Percentiles rank a stretch among this genome's conserved stretches.
Evolutionary conservation across 345 rosid genomes (phyloP).

Genomic region (Eucalyptus marginata): DNA sequence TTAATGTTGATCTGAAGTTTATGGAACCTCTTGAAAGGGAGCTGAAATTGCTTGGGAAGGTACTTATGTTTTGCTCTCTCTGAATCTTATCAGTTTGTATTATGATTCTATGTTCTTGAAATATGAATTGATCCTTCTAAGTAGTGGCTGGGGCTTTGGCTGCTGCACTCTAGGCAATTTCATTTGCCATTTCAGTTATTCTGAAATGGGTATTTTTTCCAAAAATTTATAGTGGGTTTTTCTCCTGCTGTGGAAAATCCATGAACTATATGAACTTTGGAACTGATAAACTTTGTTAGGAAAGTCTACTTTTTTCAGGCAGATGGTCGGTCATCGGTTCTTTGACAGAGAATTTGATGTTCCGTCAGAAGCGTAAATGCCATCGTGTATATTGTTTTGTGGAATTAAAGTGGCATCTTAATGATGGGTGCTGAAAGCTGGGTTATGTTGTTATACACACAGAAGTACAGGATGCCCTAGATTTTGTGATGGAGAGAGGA

Average conservation of each 20-base stretch:
- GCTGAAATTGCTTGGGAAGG: constrained; percentile 76
- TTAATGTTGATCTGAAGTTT: constrained; percentile 61
- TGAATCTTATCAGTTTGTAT: not conserved
- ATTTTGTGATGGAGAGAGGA: not conserved
- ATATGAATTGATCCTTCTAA: not conserved
- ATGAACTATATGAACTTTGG: not conserved
- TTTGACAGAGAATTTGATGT: not conserved
- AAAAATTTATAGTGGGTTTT: not conserved
- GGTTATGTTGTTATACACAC: not conserved
- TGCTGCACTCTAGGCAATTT: not conserved
- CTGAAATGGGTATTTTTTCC: not conserved
- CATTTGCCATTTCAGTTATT: not conserved
- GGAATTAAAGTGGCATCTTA: not conserved
- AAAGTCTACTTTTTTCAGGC: not conserved
- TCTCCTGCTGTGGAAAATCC: too few relatives aligned
- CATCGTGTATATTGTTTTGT: not conserved
- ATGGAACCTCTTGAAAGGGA: constrained; percentile 70
- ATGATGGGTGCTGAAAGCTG: not conserved
- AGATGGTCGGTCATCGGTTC: not conserved
- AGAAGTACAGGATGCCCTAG: not conserved
- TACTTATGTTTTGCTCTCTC: not conserved
- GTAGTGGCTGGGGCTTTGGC: not conserved
- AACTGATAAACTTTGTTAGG: not conserved
- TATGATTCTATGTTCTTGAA: not conserved
- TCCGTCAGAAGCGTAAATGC: not conserved